Conservation (phyloP, 164 flowering plant genomes). For the Vitis riparia region DNA sequence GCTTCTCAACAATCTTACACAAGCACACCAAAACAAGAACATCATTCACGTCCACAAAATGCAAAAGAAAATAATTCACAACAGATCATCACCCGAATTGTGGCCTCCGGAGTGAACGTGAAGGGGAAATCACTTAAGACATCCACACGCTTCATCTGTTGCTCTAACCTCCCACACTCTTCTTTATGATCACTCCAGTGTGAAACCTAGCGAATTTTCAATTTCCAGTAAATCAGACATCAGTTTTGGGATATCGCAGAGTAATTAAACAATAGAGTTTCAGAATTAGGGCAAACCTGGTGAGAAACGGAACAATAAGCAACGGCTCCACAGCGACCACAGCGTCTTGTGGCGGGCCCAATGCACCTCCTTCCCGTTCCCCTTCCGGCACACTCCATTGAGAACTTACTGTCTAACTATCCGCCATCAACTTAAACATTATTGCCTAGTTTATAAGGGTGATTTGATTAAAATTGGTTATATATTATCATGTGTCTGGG, state of each 20-base stretch:
- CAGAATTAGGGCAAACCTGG: constrained; percentile 42
- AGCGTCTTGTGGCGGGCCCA: constrained; percentile 64
- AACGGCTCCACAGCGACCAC: constrained; percentile 74
- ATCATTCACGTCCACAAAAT: not conserved
- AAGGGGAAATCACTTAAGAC: constrained; percentile 75
- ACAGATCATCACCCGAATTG: constrained; percentile 41
- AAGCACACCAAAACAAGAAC: not conserved
- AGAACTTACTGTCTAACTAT: not conserved
- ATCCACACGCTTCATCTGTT: constrained; percentile 60
- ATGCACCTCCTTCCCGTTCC: constrained; percentile 60
- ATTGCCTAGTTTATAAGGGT: too few relatives aligned
- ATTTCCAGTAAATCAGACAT: not conserved
- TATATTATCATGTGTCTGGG: too few relatives aligned
- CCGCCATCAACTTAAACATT: too few relatives aligned
- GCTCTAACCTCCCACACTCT: constrained; percentile 78
- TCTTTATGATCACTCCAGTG: constrained; percentile 78
- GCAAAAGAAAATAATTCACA: not conserved
- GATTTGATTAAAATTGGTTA: too few relatives aligned
- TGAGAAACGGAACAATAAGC: constrained; percentile 85
- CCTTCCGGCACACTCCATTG: constrained; percentile 82
- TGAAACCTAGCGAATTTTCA: constrained; percentile 35
- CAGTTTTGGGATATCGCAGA: too few relatives aligned
- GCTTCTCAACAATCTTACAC: constrained; percentile 47
- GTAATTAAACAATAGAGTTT: too few relatives aligned
- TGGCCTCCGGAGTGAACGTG: constrained; percentile 61